Conservation (phyloP, 2,329 filamentous ascomycete species). For the Fusarium marasasianum region DNA sequence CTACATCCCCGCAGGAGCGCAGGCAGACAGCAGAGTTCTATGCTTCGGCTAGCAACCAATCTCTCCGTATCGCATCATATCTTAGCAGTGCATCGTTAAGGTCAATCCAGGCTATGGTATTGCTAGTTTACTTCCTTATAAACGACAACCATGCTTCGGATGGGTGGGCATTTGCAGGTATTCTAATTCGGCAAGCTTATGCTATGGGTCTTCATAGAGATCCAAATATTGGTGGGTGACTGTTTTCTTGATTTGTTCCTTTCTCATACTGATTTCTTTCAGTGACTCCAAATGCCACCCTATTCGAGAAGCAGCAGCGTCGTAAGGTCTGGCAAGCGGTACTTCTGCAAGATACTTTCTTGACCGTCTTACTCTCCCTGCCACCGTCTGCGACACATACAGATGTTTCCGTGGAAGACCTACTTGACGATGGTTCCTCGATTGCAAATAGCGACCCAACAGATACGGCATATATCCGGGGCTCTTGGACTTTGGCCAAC, state of each 20-base stretch:
- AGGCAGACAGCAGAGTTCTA: slow-evolving; percentile 85
- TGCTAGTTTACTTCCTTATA: slow-evolving; percentile 84
- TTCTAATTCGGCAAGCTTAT: slow-evolving; percentile 80
- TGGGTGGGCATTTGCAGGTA: slow-evolving; percentile 83
- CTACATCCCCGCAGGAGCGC: slow-evolving; percentile 66
- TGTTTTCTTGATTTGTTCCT: background rate
- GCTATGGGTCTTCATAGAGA: slow-evolving; percentile 84
- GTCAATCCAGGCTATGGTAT: slow-evolving; percentile 81
- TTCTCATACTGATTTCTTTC: slow-evolving; percentile 33
- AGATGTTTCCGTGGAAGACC: slow-evolving; percentile 79
- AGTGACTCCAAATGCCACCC: slow-evolving; percentile 71
- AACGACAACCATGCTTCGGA: slow-evolving; percentile 87
- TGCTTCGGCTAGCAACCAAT: slow-evolving; percentile 81
- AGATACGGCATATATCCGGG: slow-evolving; percentile 76
- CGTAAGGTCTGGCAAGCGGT: slow-evolving; percentile 86
- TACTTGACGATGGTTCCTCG: slow-evolving; percentile 69
- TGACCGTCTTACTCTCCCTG: slow-evolving; percentile 80
- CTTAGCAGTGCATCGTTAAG: slow-evolving; percentile 77
- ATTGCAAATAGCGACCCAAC: slow-evolving; percentile 70
- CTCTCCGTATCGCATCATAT: slow-evolving; percentile 78
- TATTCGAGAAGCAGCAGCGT: slow-evolving; percentile 80
- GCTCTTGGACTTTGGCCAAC: slow-evolving; percentile 82
- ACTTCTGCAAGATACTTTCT: slow-evolving; percentile 81
- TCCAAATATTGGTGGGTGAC: slow-evolving; percentile 70
- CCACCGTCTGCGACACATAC: slow-evolving; percentile 82